Conservation (phyloP, 1,284 basidiomycete species). For the Bjerkandera adusta region DNA sequence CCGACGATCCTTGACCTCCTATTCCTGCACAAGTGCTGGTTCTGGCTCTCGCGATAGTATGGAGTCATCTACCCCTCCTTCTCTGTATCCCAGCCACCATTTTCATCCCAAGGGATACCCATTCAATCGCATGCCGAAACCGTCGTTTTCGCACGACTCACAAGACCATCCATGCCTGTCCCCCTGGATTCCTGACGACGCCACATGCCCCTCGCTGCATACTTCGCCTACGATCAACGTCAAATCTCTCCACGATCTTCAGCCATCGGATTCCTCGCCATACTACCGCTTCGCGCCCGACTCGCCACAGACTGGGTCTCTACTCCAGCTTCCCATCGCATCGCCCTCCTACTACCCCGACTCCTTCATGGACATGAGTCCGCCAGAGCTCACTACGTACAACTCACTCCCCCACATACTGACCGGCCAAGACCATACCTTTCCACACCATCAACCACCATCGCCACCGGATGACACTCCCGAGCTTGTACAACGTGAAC, state of each 20-base stretch:
- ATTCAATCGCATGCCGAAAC: constrained; percentile 9
- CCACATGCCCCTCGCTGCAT: constrained; percentile 2
- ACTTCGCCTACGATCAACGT: constrained; percentile 5
- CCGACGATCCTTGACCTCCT: constrained; percentile 7
- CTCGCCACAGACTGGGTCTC: constrained; percentile 4
- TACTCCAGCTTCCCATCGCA: constrained; percentile 2
- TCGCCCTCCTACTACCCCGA: constrained; percentile 1
- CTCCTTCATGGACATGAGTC: constrained; percentile 8
- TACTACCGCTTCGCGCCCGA: constrained; percentile 6
- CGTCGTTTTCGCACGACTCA: constrained; percentile 11
- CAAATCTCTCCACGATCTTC: constrained; percentile 1
- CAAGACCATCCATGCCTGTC: constrained; percentile 4
- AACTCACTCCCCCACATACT: not conserved
- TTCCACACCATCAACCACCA: constrained; percentile 11
- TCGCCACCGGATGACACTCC: constrained; percentile 17
- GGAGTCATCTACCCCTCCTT: constrained; percentile 7
- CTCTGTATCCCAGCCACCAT: constrained; percentile 1
- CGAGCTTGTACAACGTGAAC: constrained; percentile 12
- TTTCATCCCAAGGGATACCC: constrained; percentile 8
- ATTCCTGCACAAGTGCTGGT: constrained; percentile 10
- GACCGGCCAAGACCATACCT: constrained; percentile 11
- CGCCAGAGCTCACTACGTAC: not conserved
- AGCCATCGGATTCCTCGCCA: no score
- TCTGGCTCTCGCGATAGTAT: constrained; percentile 13
- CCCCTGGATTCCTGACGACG: constrained; percentile 5